These are phyloP conservation scores for Gyromitra esculenta DNA, from an alignment of 2,329 filamentous ascomycete species.

Conservation along the genomic window DNA sequence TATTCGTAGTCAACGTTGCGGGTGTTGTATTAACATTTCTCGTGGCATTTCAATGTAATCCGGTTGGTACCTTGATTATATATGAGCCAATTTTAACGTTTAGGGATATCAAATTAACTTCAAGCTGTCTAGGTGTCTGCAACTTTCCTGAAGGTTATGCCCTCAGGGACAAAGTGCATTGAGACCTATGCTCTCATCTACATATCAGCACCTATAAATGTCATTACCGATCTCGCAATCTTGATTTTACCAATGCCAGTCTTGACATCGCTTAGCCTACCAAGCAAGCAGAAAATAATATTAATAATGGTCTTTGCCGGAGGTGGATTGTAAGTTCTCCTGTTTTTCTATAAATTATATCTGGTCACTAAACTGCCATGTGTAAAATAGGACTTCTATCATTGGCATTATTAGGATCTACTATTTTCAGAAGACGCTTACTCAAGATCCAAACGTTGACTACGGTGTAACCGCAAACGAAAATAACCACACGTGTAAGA, in stretches of 20 bases:
- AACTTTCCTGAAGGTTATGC: constrained; percentile 6
- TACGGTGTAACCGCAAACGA: not conserved
- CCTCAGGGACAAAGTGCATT: constrained; percentile 63
- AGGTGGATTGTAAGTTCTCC: constrained; percentile 79
- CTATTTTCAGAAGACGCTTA: constrained; percentile 80
- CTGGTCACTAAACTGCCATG: not conserved
- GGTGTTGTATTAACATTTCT: constrained; percentile 83
- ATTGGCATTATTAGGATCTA: constrained; percentile 91
- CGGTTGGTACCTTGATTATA: constrained; percentile 74
- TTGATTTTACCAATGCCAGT: constrained; percentile 88
- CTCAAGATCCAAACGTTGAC: constrained; percentile 46
- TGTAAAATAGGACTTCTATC: constrained; percentile 61
- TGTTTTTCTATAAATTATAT: not conserved
- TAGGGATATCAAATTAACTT: constrained; percentile 23
- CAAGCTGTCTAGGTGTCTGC: not conserved
- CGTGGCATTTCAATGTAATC: constrained; percentile 86
- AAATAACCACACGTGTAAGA: constrained; percentile 9
- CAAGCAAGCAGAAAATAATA: constrained; percentile 85
- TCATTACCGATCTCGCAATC: constrained; percentile 88
- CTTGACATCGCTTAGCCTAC: constrained; percentile 84
- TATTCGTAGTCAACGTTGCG: constrained; percentile 80
- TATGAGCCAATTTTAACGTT: not conserved
- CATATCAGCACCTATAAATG: constrained; percentile 85
- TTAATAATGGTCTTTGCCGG: constrained; percentile 85
- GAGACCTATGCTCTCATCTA: constrained; percentile 73